Conservation (phyloP, 2,329 filamentous ascomycete species). For the Colletotrichum truncatum region DNA sequence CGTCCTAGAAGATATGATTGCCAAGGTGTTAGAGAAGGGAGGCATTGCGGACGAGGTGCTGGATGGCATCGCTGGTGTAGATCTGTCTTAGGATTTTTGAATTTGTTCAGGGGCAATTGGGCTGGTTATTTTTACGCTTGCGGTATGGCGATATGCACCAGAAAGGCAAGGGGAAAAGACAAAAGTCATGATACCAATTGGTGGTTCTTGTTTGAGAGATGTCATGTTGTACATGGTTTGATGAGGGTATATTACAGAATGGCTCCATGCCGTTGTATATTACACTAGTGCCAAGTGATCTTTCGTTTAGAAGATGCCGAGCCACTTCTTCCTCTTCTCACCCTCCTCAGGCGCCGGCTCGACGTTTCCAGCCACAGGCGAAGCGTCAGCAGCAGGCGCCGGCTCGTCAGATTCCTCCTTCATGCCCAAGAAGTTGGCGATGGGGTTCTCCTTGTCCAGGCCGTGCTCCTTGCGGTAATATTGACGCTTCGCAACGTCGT, state of each 20-base stretch:
- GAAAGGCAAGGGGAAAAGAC: conserved; percentile 2
- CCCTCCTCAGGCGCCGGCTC: conserved; percentile 27
- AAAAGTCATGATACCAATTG: conserved; percentile 27
- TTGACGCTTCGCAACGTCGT: conserved; percentile 88
- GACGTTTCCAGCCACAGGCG: conserved; percentile 10
- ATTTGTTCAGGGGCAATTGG: neutral
- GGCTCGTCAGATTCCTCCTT: conserved; percentile 45
- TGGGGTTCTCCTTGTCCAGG: conserved; percentile 70
- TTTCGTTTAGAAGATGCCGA: conserved; percentile 79
- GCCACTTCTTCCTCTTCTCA: conserved; percentile 74
- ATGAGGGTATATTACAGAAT: conserved; percentile 25
- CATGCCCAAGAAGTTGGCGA: conserved; percentile 54
- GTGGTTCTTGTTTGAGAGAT: conserved; percentile 7
- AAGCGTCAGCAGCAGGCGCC: conserved; percentile 39
- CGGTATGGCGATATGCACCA: neutral
- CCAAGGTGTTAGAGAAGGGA: conserved; percentile 77
- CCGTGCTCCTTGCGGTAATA: conserved; percentile 90
- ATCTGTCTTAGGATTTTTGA: conserved; percentile 63
- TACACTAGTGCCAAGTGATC: neutral
- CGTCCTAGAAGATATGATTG: conserved; percentile 78
- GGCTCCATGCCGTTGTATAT: neutral
- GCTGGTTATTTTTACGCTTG: neutral
- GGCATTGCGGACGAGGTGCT: conserved; percentile 90
- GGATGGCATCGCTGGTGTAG: conserved; percentile 80
- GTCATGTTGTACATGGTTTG: conserved; percentile 27